Conservation (phyloP, 2,329 filamentous ascomycete species). For the Chaetomium sp. region DNA sequence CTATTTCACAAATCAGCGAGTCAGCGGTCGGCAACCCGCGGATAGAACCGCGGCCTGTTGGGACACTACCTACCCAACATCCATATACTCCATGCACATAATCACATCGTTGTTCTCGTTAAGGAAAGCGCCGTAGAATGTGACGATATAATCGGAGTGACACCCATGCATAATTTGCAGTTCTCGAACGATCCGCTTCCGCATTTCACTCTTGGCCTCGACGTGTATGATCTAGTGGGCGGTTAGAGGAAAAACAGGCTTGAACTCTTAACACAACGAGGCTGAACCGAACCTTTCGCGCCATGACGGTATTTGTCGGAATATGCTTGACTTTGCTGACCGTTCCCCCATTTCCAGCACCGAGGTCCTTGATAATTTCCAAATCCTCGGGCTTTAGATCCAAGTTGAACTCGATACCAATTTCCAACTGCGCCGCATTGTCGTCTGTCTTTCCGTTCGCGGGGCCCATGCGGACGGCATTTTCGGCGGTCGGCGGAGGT, state of each 20-base stretch:
- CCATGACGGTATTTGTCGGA: constrained; percentile 93
- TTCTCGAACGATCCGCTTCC: constrained; percentile 93
- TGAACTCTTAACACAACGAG: not conserved
- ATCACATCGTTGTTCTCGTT: constrained; percentile 97
- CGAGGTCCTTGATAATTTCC: constrained; percentile 87
- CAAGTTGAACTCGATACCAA: constrained; percentile 93
- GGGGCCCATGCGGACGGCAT: constrained; percentile 56
- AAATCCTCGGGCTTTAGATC: constrained; percentile 89
- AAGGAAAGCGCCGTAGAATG: constrained; percentile 94
- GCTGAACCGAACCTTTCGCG: constrained; percentile 67
- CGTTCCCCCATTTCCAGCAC: constrained; percentile 92
- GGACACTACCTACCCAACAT: constrained; percentile 75
- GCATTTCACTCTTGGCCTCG: constrained; percentile 93
- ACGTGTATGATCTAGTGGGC: constrained; percentile 82
- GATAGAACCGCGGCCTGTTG: not conserved
- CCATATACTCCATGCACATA: constrained; percentile 99
- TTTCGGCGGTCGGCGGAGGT: constrained; percentile 63
- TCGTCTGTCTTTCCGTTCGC: constrained; percentile 52
- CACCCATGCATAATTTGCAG: constrained; percentile 98
- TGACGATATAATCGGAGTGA: constrained; percentile 94
- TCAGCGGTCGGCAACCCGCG: constrained; percentile 15
- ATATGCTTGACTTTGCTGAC: constrained; percentile 97
- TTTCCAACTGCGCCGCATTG: constrained; percentile 70
- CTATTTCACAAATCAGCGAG: constrained; percentile 39
- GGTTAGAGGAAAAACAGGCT: constrained; percentile 17